Evolutionary conservation across 2,329 filamentous ascomycete species (phyloP).

Genomic region (Fusarium agapanthi): DNA sequence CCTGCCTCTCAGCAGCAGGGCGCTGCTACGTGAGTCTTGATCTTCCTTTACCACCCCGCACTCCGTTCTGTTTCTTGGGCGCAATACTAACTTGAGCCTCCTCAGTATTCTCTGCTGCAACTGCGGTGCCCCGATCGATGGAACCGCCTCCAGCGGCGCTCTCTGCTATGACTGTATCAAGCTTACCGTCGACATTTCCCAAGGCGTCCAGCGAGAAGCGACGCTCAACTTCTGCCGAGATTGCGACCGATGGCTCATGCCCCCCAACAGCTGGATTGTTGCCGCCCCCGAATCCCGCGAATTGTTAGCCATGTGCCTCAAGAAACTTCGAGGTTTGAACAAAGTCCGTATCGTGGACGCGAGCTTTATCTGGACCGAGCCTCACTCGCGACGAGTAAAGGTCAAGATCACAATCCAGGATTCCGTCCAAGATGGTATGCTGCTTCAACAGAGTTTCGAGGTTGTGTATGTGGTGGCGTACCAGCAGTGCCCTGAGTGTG

Average conservation of each 20-base stretch:
- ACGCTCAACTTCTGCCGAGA: constrained; percentile 91
- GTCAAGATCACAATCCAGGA: constrained; percentile 95
- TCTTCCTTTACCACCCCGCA: constrained; percentile 22
- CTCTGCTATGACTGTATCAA: constrained; percentile 97
- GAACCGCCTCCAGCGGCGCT: constrained; percentile 83
- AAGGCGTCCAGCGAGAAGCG: constrained; percentile 90
- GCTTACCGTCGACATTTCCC: constrained; percentile 90
- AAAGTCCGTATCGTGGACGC: constrained; percentile 96
- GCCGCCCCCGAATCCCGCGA: constrained; percentile 90
- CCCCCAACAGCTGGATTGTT: constrained; percentile 85
- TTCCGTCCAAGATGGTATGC: constrained; percentile 67
- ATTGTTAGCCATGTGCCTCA: constrained; percentile 88
- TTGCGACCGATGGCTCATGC: constrained; percentile 92
- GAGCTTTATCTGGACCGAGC: constrained; percentile 97
- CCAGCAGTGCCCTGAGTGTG: constrained; percentile 94
- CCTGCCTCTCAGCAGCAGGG: constrained; percentile 45
- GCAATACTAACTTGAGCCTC: constrained; percentile 17
- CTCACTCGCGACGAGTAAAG: constrained; percentile 90
- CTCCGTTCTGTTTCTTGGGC: constrained; percentile 1
- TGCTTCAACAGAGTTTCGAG: constrained; percentile 93
- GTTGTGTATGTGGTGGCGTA: constrained; percentile 90
- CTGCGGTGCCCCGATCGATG: constrained; percentile 95
- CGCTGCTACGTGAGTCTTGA: constrained; percentile 52
- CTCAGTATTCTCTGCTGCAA: constrained; percentile 89
- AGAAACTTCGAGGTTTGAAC: constrained; percentile 84